These are phyloP conservation scores for Metarhizium anisopliae DNA, from an alignment of 2,329 filamentous ascomycete species.

Conservation along the genomic window DNA sequence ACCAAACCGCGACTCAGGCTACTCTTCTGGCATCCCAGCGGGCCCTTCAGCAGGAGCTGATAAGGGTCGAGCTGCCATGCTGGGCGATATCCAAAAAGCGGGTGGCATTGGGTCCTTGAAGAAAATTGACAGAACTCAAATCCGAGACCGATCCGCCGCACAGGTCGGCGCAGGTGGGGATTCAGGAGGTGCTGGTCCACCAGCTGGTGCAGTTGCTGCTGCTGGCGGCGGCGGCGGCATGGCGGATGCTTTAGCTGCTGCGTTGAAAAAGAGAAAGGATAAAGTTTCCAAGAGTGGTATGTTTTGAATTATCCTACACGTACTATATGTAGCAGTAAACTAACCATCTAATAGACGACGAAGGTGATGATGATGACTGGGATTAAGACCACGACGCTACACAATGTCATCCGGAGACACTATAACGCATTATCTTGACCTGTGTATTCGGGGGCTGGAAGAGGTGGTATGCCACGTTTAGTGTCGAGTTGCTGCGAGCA, in stretches of 20 bases:
- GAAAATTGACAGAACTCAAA: constrained; percentile 64
- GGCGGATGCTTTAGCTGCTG: constrained; percentile 74
- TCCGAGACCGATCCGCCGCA: constrained; percentile 62
- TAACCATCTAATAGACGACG: constrained; percentile 51
- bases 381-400: constrained; percentile 14
- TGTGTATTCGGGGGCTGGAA: neutral
- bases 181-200: constrained; percentile 41
- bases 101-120: constrained; percentile 60
- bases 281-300: constrained; percentile 94
- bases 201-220: constrained; percentile 41
- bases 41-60: constrained; percentile 32
- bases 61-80: constrained; percentile 47
- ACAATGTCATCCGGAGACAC: neutral
- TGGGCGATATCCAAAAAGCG: constrained; percentile 64
- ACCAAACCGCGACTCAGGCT: constrained; percentile 49
- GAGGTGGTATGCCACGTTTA: neutral
- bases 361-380: constrained; percentile 71
- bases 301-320: constrained; percentile 26
- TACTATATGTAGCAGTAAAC: neutral
- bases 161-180: constrained; percentile 44
- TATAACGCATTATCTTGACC: neutral
- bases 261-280: constrained; percentile 74
- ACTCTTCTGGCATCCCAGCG: constrained; percentile 44
- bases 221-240: constrained; percentile 58
- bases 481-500: neutral